Percentiles rank a stretch among this genome's conserved stretches.
Conservation (phyloP, 805 yeast genomes). For the Saccharomycopsis sp. region DNA sequence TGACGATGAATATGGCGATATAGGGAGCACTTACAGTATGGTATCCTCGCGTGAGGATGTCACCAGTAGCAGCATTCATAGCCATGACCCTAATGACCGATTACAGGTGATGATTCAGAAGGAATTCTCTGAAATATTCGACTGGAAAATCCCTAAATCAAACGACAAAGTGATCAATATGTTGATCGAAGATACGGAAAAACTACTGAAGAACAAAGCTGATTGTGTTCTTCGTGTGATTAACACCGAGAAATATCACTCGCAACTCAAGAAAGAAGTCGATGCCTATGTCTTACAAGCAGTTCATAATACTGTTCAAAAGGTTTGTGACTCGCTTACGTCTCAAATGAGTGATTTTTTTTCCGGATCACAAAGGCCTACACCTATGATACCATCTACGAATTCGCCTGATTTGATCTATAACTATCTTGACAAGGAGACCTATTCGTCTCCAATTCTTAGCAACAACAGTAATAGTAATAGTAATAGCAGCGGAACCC, state of each 20-base stretch:
- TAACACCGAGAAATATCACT: conserved; percentile 67
- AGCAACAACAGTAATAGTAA: not conserved
- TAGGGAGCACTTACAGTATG: not conserved
- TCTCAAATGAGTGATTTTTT: conserved; percentile 1
- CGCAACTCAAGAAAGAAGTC: conserved; percentile 71
- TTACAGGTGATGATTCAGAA: conserved; percentile 15
- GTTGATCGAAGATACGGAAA: conserved; percentile 62
- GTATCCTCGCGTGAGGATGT: conserved; percentile 11
- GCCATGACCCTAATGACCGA: conserved; percentile 8
- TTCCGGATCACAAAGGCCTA: not conserved
- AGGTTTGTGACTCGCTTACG: conserved; percentile 26
- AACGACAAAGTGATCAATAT: conserved; percentile 59
- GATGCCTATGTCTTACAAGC: conserved; percentile 58
- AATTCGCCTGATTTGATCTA: conserved; percentile 16
- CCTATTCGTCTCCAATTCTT: not conserved
- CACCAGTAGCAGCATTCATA: not conserved
- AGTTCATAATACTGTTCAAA: conserved; percentile 56
- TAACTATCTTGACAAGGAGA: conserved; percentile 17
- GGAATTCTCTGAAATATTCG: conserved; percentile 15
- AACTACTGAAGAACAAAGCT: conserved; percentile 54
- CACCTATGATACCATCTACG: not conserved
- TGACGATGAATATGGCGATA: not conserved
- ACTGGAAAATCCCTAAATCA: conserved; percentile 41
- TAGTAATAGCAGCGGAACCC: not conserved
- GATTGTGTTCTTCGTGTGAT: conserved; percentile 65